Conservation (phyloP, 2,329 filamentous ascomycete genomes). For the Pestalotiopsis sp. region DNA sequence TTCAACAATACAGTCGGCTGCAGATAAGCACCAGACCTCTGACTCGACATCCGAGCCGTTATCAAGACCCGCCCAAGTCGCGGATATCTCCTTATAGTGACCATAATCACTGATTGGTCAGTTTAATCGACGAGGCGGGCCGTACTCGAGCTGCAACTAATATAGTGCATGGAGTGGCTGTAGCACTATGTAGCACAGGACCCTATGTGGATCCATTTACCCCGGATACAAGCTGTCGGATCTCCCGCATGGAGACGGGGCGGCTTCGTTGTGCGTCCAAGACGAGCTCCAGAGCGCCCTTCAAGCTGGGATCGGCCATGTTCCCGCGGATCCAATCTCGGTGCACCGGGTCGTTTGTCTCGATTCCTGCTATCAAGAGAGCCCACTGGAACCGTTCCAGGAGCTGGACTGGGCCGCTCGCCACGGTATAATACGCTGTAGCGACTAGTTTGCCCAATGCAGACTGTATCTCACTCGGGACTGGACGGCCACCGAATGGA, state of each 20-base stretch:
- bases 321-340: not conserved
- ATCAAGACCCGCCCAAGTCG: not conserved
- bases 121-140: conserved; percentile 6
- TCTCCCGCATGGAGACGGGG: not conserved
- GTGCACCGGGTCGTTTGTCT: not conserved
- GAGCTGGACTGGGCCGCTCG: conserved; percentile 1
- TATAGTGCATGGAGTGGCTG: not conserved
- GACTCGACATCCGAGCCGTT: not conserved
- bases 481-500: not conserved
- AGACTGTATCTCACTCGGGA: not conserved
- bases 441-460: not conserved
- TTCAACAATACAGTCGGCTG: not conserved
- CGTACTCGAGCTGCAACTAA: not conserved
- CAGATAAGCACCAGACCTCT: not conserved
- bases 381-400: conserved; percentile 3
- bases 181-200: not conserved
- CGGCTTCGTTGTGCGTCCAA: not conserved
- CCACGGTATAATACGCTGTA: conserved; percentile 3
- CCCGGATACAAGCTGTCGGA: conserved; percentile 5
- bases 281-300: not conserved
- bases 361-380: not conserved
- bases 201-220: not conserved
- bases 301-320: not conserved
- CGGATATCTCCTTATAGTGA: not conserved
- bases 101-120: not conserved